Evolutionary conservation across 1,284 basidiomycete genomes (phyloP).

Genomic region (Ustilago tritici): DNA sequence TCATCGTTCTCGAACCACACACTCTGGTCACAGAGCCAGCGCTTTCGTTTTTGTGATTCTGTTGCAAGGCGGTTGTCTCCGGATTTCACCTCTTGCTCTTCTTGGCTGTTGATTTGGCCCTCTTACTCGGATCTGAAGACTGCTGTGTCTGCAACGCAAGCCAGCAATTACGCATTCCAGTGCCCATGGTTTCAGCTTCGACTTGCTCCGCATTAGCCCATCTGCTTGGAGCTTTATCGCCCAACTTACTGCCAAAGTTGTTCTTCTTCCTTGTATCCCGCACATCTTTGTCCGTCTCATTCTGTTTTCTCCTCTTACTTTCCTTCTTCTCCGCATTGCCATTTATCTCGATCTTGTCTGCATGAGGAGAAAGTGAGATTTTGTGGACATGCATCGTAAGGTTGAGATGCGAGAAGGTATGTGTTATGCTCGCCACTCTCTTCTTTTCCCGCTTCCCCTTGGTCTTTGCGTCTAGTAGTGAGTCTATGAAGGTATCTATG

Average conservation of each 20-base stretch:
- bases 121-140: background rate
- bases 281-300: background rate
- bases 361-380: background rate
- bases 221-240: slow-evolving; percentile 18
- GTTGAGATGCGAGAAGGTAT: slow-evolving; percentile 89
- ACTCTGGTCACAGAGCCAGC: background rate
- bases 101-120: background rate
- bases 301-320: background rate
- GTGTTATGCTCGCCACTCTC: slow-evolving; percentile 73
- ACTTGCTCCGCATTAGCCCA: slow-evolving; percentile 44
- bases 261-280: slow-evolving; percentile 26
- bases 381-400: slow-evolving; percentile 84
- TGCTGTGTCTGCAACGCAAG: slow-evolving; percentile 17
- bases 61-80: background rate
- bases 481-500: slow-evolving; percentile 17
- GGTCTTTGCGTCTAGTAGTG: slow-evolving; percentile 11
- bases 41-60: background rate
- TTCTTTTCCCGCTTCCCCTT: slow-evolving; percentile 2
- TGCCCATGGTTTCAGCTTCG: slow-evolving; percentile 56
- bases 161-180: slow-evolving; percentile 60
- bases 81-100: background rate
- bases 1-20: slow-evolving; percentile 5
- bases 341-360: background rate
- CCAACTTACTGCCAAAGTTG: slow-evolving; percentile 34
- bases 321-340: background rate